Conservation (phyloP, 1,284 basidiomycete species). For the Trichosporon coremiiforme region DNA sequence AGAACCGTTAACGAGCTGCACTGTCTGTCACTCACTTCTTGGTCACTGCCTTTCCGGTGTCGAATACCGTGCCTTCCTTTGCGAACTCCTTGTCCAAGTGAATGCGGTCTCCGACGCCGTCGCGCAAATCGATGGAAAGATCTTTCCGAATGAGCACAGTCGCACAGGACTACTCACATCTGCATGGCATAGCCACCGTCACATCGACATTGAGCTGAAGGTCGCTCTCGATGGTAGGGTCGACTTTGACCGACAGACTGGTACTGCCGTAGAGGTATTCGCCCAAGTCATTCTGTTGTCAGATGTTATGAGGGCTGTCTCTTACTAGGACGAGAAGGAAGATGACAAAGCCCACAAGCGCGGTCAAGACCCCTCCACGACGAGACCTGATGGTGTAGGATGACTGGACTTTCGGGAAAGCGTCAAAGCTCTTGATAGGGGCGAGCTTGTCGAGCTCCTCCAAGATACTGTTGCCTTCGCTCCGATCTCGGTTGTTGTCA, state of each 20-base stretch:
- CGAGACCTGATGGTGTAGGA: conserved; percentile 84
- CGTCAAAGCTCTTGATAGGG: conserved; percentile 59
- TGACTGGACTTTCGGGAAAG: conserved; percentile 84
- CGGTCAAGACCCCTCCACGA: conserved; percentile 82
- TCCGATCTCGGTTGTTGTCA: conserved; percentile 22
- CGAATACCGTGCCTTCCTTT: conserved; percentile 86
- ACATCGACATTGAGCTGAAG: conserved; percentile 87
- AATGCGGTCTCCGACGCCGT: conserved; percentile 87
- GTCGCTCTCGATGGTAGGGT: conserved; percentile 64
- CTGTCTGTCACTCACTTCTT: conserved; percentile 62
- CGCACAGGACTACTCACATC: conserved; percentile 62
- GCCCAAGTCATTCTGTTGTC: conserved; percentile 76
- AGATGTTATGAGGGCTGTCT: not conserved
- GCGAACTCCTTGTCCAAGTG: conserved; percentile 80
- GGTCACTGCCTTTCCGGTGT: conserved; percentile 74
- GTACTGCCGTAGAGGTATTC: conserved; percentile 90
- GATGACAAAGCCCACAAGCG: conserved; percentile 73
- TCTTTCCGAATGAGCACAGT: conserved; percentile 57
- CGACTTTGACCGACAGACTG: conserved; percentile 79
- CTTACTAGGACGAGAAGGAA: conserved; percentile 54
- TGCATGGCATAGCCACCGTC: conserved; percentile 88
- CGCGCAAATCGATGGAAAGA: conserved; percentile 84
- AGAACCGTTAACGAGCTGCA: not conserved
- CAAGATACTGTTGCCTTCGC: conserved; percentile 37
- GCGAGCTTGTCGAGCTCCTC: conserved; percentile 57